Conservation (phyloP, 2,329 filamentous ascomycete genomes). For the Thermomyces lanuginosus region DNA sequence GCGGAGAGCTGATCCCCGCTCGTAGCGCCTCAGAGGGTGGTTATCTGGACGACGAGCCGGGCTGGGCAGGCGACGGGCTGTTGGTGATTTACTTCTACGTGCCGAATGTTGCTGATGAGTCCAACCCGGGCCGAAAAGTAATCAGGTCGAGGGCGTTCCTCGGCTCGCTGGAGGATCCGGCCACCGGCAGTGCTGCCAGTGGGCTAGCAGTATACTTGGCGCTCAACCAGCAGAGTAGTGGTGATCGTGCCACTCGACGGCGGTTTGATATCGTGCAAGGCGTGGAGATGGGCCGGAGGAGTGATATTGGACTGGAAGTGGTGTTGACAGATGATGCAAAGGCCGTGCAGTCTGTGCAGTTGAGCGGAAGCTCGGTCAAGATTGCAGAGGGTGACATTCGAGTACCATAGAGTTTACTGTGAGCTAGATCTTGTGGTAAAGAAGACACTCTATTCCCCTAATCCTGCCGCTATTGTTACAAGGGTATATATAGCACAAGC, state of each 20-base stretch:
- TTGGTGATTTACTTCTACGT: slow-evolving; percentile 19
- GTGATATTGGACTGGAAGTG: slow-evolving; percentile 23
- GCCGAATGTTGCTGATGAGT: slow-evolving; percentile 39
- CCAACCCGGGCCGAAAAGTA: slow-evolving; percentile 25
- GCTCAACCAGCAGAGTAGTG: slow-evolving; percentile 20
- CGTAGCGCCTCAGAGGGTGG: slow-evolving; percentile 3
- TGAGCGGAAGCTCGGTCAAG: slow-evolving; percentile 20
- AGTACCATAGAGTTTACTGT: slow-evolving; percentile 4
- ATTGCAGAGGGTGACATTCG: slow-evolving; percentile 20
- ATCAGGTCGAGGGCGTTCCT: slow-evolving; percentile 19
- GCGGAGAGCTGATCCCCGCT: slow-evolving; percentile 12
- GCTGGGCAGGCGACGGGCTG: slow-evolving; percentile 15
- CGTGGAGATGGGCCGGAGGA: slow-evolving; percentile 47
- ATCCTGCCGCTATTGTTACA: too few species aligned
- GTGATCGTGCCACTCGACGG: slow-evolving; percentile 11
- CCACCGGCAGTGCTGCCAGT: slow-evolving; percentile 43
- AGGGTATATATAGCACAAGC: too few species aligned
- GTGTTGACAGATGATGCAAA: slow-evolving; percentile 9
- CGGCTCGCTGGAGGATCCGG: slow-evolving; percentile 16
- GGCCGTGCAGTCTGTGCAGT: slow-evolving; percentile 17
- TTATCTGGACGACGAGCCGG: slow-evolving; percentile 20
- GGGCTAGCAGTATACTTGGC: slow-evolving; percentile 41
- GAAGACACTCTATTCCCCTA: too few species aligned
- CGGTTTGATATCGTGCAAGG: slow-evolving; percentile 46
- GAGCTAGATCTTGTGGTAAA: too few species aligned